These are phyloP conservation scores for Rhododendron griersonianum DNA, from an alignment of 148 eudicot species.

Conservation along the genomic window DNA sequence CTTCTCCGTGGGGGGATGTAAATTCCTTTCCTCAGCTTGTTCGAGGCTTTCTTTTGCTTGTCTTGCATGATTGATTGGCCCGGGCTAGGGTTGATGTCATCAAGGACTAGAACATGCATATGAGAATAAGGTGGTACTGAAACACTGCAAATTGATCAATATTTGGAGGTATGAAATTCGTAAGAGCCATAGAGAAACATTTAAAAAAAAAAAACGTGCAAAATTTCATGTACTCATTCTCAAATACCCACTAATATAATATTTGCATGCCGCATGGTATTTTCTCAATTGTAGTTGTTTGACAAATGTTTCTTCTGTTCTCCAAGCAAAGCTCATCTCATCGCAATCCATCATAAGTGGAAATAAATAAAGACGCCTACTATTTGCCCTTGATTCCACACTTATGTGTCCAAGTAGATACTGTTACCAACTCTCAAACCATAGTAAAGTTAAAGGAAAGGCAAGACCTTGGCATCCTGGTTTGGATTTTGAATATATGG, in stretches of 20 bases:
- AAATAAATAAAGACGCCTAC: not conserved
- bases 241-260: not conserved
- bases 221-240: not conserved
- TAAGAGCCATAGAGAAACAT: not conserved
- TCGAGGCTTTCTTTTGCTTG: slow-evolving; percentile 41
- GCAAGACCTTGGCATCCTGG: not conserved
- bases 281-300: not conserved
- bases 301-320: not conserved
- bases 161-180: not conserved
- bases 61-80: slow-evolving; percentile 8
- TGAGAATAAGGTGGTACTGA: not conserved
- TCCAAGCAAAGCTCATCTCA: not conserved
- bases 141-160: slow-evolving; percentile 5
- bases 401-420: not conserved
- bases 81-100: not conserved
- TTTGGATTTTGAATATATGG: not conserved
- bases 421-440: not conserved
- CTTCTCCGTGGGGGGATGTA: slow-evolving; percentile 30
- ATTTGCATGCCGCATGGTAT: not conserved
- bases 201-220: not conserved
- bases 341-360: not conserved
- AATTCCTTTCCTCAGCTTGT: slow-evolving; percentile 46
- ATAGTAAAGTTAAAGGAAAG: not conserved
- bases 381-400: not conserved
- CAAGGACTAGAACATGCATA: slow-evolving; percentile 13